Percentiles rank a stretch among this genome's conserved stretches.
These are phyloP conservation scores for Lipomyces chichibuensis DNA, from an alignment of 805 yeast genomes.

Conservation along the genomic window DNA sequence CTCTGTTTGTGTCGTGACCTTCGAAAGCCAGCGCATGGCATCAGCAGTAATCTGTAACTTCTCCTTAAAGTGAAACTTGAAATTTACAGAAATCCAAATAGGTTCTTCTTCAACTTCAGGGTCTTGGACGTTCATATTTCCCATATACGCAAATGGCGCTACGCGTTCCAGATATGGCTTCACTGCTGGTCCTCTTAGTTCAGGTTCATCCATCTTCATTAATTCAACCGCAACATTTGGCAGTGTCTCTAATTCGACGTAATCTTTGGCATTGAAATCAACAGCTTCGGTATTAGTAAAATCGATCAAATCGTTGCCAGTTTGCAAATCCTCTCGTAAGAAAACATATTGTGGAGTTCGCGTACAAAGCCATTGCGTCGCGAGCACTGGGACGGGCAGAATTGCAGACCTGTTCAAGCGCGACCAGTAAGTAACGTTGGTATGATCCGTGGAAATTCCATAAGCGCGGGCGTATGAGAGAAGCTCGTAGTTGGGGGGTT, in stretches of 20 bases:
- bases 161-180: constrained; percentile 20
- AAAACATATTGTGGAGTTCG: not conserved
- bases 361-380: not conserved
- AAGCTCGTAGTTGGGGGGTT: not conserved
- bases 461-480: not conserved
- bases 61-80: not conserved
- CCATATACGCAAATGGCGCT: constrained; percentile 22
- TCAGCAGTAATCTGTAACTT: not conserved
- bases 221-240: not conserved
- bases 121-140: constrained; percentile 3
- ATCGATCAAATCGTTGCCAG: not conserved
- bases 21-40: not conserved
- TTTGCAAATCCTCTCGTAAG: not conserved
- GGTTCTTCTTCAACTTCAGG: not conserved
- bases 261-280: not conserved
- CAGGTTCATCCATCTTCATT: not conserved
- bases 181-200: not conserved
- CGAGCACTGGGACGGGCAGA: not conserved
- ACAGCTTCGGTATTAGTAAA: not conserved
- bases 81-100: not conserved
- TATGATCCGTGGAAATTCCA: constrained; percentile 2
- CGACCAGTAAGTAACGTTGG: not conserved
- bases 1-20: not conserved
- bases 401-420: not conserved
- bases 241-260: not conserved